Conservation (phyloP, 768 basidiomycete species). For the Suillus luteus region DNA sequence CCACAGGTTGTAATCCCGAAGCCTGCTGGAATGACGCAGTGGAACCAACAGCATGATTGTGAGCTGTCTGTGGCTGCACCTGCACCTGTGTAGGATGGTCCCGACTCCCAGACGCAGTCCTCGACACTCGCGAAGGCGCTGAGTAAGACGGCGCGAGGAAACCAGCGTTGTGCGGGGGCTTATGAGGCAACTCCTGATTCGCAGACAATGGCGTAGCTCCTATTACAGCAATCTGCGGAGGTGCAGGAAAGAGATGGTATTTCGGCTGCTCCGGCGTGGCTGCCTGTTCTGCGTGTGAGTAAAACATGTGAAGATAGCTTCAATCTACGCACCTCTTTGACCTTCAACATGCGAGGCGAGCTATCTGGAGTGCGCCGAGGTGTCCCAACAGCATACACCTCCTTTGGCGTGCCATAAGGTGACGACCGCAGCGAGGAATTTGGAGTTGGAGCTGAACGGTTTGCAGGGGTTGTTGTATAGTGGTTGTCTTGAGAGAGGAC, state of each 20-base stretch:
- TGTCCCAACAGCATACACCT: constrained; percentile 23
- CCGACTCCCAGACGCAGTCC: constrained; percentile 24
- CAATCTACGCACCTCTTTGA: constrained; percentile 28
- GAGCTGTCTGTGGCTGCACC: not conserved
- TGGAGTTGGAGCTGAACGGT: constrained; percentile 26
- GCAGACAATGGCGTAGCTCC: constrained; percentile 29
- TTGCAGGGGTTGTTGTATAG: constrained; percentile 5
- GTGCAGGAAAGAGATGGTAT: constrained; percentile 19
- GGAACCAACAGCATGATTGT: constrained; percentile 12
- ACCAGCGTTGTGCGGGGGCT: constrained; percentile 23
- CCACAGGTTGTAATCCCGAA: not conserved
- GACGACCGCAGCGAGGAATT: constrained; percentile 30
- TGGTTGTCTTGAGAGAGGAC: constrained; percentile 34
- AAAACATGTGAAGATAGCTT: not conserved
- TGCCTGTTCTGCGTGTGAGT: constrained; percentile 22
- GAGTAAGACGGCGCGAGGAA: constrained; percentile 32
- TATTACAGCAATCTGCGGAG: constrained; percentile 34
- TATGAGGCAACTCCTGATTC: constrained; percentile 25
- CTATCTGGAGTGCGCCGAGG: constrained; percentile 23
- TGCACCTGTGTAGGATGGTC: constrained; percentile 25
- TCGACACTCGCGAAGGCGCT: constrained; percentile 28
- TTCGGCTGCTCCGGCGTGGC: constrained; percentile 24
- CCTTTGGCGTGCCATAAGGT: constrained; percentile 19
- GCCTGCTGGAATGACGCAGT: constrained; percentile 19
- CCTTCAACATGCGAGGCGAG: constrained; percentile 25